These are phyloP conservation scores for Ceratocystis harringtonii DNA, from an alignment of 2,329 filamentous ascomycete species.

Conservation along the genomic window DNA sequence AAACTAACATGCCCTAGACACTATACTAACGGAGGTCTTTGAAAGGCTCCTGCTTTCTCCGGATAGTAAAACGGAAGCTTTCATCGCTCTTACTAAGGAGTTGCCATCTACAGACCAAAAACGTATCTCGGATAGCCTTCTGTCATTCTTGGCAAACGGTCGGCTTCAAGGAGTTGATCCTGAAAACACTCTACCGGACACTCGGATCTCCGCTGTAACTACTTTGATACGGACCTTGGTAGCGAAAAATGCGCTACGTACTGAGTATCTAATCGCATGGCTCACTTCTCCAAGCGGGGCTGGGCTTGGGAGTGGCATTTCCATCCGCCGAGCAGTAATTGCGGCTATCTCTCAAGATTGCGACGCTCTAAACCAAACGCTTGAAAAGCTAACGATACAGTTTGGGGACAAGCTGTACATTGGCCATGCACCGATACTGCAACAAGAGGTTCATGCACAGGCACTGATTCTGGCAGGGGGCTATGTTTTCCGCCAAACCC, in stretches of 20 bases:
- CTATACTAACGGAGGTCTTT: conserved; percentile 21
- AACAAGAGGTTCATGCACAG: conserved; percentile 80
- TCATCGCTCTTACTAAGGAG: conserved; percentile 20
- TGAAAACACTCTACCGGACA: conserved; percentile 19
- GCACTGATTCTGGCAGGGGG: conserved; percentile 62
- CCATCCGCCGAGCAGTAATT: conserved; percentile 51
- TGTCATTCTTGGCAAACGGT: conserved; percentile 31
- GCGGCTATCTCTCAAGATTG: conserved; percentile 39
- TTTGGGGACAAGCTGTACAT: conserved; percentile 84
- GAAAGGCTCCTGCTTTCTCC: conserved; percentile 27
- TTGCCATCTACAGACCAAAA: conserved; percentile 17
- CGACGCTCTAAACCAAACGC: conserved; percentile 36
- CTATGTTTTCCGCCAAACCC: conserved; percentile 52
- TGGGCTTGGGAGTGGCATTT: conserved; percentile 47
- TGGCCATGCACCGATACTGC: conserved; percentile 64
- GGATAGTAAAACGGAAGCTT: conserved; percentile 19
- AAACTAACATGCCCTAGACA: conserved; percentile 13
- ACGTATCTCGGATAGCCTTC: conserved; percentile 22
- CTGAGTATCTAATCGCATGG: conserved; percentile 46
- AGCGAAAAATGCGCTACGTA: conserved; percentile 32
- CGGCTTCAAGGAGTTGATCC: conserved; percentile 28
- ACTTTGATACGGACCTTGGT: conserved; percentile 39
- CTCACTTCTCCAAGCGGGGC: conserved; percentile 48
- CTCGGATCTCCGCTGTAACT: conserved; percentile 41
- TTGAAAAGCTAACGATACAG: conserved; percentile 54